Conservation (phyloP, 2,329 filamentous ascomycete species). For the Trichophyton verrucosum region DNA sequence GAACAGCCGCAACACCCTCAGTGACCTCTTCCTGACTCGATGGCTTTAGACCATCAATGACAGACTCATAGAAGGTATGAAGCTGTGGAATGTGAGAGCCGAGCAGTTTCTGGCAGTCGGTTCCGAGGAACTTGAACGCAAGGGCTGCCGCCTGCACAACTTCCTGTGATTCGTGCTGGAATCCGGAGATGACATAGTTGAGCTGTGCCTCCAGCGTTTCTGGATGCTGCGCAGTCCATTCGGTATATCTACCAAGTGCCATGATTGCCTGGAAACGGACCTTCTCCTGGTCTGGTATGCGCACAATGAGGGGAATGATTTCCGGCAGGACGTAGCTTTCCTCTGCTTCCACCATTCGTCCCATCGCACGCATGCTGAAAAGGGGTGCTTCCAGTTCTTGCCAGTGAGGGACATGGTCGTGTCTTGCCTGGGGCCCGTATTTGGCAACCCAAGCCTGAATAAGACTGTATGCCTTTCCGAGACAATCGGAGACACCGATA, state of each 20-base stretch:
- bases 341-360: conserved; percentile 84
- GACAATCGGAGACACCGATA: conserved; percentile 80
- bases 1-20: conserved; percentile 83
- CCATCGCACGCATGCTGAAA: conserved; percentile 91
- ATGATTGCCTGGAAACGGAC: conserved; percentile 97
- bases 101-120: conserved; percentile 79
- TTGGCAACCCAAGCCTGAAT: conserved; percentile 82
- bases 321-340: conserved; percentile 79
- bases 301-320: conserved; percentile 83
- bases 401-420: conserved; percentile 77
- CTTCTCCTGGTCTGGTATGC: conserved; percentile 92
- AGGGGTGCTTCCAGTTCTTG: conserved; percentile 90
- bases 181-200: conserved; percentile 88
- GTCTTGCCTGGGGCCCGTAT: conserved; percentile 62
- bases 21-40: conserved; percentile 91
- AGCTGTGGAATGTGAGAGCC: conserved; percentile 73
- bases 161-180: conserved; percentile 77
- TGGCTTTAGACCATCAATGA: conserved; percentile 73
- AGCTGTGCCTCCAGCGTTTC: conserved; percentile 87
- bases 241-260: conserved; percentile 90
- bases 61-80: conserved; percentile 82
- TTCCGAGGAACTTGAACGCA: conserved; percentile 94
- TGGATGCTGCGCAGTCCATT: conserved; percentile 91
- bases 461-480: conserved; percentile 73
- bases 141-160: conserved; percentile 84